A percentile compares a stretch with the other conserved stretches of the same genome.
Evolutionary conservation across 2,329 filamentous ascomycete genomes (phyloP).

Genomic region (Periconia sp.): DNA sequence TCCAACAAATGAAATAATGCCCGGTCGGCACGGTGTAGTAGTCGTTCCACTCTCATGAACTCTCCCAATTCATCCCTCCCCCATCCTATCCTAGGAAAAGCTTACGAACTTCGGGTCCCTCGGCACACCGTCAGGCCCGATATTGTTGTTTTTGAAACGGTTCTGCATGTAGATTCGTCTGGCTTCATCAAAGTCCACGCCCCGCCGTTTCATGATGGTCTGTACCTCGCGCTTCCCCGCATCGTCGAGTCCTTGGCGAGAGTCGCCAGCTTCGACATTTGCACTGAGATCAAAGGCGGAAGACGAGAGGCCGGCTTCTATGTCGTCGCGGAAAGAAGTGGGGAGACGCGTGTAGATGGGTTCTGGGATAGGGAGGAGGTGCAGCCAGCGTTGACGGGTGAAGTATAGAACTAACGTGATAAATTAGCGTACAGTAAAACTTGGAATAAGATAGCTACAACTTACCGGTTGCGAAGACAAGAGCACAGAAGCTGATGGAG

Average conservation of each 20-base stretch:
- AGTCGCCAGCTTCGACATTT: slow-evolving; percentile 80
- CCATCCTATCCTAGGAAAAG: slow-evolving; percentile 59
- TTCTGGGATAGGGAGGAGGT: slow-evolving; percentile 62
- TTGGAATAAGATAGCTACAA: slow-evolving; percentile 6
- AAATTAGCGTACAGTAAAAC: slow-evolving; percentile 4
- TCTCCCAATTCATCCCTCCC: neutral
- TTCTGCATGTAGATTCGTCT: slow-evolving; percentile 83
- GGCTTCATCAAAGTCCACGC: slow-evolving; percentile 88
- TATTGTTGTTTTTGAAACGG: slow-evolving; percentile 82
- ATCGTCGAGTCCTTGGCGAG: slow-evolving; percentile 78
- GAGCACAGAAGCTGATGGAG: slow-evolving; percentile 69
- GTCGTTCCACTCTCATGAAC: neutral
- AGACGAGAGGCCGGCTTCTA: slow-evolving; percentile 83
- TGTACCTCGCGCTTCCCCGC: slow-evolving; percentile 79
- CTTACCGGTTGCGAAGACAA: slow-evolving; percentile 71
- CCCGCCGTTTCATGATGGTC: slow-evolving; percentile 84
- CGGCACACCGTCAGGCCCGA: slow-evolving; percentile 83
- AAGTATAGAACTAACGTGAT: slow-evolving; percentile 67
- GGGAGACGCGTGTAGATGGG: slow-evolving; percentile 79
- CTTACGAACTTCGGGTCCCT: slow-evolving; percentile 94
- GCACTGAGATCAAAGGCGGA: slow-evolving; percentile 78
- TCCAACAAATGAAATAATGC: neutral
- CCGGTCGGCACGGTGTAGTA: neutral
- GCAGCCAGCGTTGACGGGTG: slow-evolving; percentile 77
- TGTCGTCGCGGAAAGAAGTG: slow-evolving; percentile 75